phyloP scores from a whole-genome alignment of 2,329 filamentous ascomycete genomes.

The Colletotrichum sp. region DNA sequence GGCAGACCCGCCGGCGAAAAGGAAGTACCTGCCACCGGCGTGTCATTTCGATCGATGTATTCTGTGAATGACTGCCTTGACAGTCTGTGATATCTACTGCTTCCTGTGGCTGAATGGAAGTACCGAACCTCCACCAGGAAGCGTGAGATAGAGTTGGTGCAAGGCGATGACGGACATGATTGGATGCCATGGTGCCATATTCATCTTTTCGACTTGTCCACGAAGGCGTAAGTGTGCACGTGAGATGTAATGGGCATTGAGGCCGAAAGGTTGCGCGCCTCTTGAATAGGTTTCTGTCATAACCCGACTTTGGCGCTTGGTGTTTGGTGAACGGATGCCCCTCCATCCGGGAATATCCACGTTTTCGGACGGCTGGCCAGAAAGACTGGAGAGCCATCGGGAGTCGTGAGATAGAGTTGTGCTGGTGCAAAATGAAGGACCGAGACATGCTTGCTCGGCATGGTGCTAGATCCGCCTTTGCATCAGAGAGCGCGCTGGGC shows the following conservation, averaged over 20 bases:
- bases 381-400: not conserved
- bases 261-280: not conserved
- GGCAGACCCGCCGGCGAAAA: not conserved
- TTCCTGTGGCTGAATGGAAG: too few species aligned
- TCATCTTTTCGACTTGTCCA: not conserved
- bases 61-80: not conserved
- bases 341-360: not conserved
- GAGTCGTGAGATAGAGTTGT: not conserved
- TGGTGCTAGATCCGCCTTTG: not conserved
- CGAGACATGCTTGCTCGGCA: not conserved
- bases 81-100: not conserved
- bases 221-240: not conserved
- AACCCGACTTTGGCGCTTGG: not conserved
- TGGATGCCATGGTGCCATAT: not conserved
- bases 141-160: not conserved
- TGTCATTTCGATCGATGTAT: not conserved
- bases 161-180: not conserved
- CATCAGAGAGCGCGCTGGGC: not conserved
- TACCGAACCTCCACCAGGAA: fast-evolving
- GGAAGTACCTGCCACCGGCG: not conserved
- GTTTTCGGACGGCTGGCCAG: not conserved
- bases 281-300: not conserved
- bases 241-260: not conserved
- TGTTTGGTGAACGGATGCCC: not conserved
- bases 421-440: not conserved